Conservation (phyloP, 2,329 filamentous ascomycete genomes). For the Berkeleyomyces rouxiae region DNA sequence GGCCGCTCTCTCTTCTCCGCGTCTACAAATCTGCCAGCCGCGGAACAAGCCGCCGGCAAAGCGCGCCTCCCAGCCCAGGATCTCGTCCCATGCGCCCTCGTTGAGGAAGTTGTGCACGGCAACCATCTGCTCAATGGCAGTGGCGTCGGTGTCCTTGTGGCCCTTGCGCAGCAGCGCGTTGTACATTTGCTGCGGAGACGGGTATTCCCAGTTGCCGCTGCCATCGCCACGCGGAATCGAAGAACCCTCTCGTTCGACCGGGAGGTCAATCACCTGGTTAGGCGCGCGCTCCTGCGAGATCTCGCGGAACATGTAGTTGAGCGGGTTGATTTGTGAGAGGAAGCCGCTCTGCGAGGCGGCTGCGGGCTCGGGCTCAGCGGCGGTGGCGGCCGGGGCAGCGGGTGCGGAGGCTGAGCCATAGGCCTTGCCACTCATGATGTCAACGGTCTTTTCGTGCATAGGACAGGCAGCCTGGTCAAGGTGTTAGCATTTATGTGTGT, state of each 20-base stretch:
- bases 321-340: constrained; percentile 42
- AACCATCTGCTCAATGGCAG: constrained; percentile 92
- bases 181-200: constrained; percentile 98
- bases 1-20: constrained; percentile 49
- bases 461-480: constrained; percentile 33
- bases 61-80: constrained; percentile 79
- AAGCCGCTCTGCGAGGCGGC: constrained; percentile 23
- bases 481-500: background rate
- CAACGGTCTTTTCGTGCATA: constrained; percentile 38
- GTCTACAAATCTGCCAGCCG: constrained; percentile 58
- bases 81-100: constrained; percentile 92
- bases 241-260: constrained; percentile 65
- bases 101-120: constrained; percentile 96
- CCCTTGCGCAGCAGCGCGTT: constrained; percentile 93
- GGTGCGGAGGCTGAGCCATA: constrained; percentile 17
- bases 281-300: constrained; percentile 65
- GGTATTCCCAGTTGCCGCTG: constrained; percentile 86
- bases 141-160: constrained; percentile 83
- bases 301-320: constrained; percentile 92
- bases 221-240: constrained; percentile 79
- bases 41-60: constrained; percentile 57
- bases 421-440: constrained; percentile 25
- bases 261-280: constrained; percentile 56
- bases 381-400: constrained; percentile 20
- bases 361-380: constrained; percentile 31